Evolutionary conservation across 1,284 basidiomycete genomes (phyloP).

Genomic region (Fomitopsis schrenkii): DNA sequence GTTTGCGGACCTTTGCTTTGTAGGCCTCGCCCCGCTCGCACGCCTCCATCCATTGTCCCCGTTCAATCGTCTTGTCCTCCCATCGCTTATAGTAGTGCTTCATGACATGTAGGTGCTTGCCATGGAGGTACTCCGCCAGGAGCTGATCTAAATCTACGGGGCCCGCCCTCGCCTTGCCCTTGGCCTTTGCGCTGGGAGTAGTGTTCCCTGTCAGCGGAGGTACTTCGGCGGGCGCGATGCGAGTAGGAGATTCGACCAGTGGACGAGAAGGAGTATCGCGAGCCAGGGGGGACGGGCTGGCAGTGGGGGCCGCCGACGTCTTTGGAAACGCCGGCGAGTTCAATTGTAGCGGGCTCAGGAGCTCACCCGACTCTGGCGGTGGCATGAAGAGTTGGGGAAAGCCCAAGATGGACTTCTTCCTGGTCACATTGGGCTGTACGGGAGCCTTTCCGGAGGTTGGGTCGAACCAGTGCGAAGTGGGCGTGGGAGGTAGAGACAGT

Average conservation of each 20-base stretch:
- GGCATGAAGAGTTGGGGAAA: constrained; percentile 24
- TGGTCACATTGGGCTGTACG: constrained; percentile 9
- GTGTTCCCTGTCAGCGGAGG: neutral
- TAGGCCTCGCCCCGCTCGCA: constrained; percentile 56
- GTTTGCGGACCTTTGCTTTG: constrained; percentile 38
- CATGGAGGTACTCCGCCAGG: constrained; percentile 9
- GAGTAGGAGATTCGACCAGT: constrained; percentile 3
- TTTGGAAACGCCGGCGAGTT: constrained; percentile 14
- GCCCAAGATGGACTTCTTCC: constrained; percentile 25
- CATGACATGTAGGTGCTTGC: constrained; percentile 6
- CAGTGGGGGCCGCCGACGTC: constrained; percentile 3
- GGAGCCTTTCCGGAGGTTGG: constrained; percentile 12
- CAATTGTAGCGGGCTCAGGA: constrained; percentile 31
- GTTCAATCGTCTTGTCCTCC: constrained; percentile 39
- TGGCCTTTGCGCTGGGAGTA: constrained; percentile 19
- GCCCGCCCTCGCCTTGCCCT: constrained; percentile 23
- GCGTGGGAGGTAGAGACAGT: constrained; percentile 26
- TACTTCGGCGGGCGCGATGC: neutral
- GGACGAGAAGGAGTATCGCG: constrained; percentile 1
- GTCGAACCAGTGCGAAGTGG: constrained; percentile 28
- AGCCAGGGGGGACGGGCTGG: constrained; percentile 13
- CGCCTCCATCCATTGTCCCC: constrained; percentile 54
- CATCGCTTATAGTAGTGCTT: constrained; percentile 38
- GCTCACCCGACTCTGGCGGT: constrained; percentile 16
- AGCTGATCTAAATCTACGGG: constrained; percentile 13